phyloP scores from a whole-genome alignment of 208 protist genomes.

The Balamuthia mandrillaris region DNA sequence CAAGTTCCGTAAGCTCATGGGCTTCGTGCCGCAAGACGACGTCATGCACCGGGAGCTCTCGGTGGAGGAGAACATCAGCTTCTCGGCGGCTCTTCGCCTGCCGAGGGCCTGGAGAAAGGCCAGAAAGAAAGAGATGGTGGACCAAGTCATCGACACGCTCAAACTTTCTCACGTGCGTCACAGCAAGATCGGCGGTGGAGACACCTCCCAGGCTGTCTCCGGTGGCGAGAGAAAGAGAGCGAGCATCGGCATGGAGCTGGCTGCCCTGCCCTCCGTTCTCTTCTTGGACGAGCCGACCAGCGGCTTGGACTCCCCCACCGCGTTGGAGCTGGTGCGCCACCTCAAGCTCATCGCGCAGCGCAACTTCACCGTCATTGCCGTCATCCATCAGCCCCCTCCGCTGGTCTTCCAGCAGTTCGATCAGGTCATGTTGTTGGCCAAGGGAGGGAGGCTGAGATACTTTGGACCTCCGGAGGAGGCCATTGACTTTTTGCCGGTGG shows the following conservation, averaged over 20 bases:
- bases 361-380: constrained; percentile 82
- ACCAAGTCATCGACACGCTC: not conserved
- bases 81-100: not conserved
- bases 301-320: constrained; percentile 79
- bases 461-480: constrained; percentile 61
- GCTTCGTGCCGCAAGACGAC: constrained; percentile 32
- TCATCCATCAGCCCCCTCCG: constrained; percentile 86
- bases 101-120: not conserved
- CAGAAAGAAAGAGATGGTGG: not conserved
- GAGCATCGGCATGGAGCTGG: constrained; percentile 59
- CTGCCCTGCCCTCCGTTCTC: constrained; percentile 26
- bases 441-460: constrained; percentile 76
- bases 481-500: not conserved
- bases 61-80: not conserved
- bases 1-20: not conserved
- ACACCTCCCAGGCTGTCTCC: not conserved
- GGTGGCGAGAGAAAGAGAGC: constrained; percentile 55
- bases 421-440: constrained; percentile 81
- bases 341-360: constrained; percentile 69
- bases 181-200: not conserved
- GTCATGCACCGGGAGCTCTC: constrained; percentile 17
- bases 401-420: constrained; percentile 85
- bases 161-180: not conserved
- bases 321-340: constrained; percentile 75
- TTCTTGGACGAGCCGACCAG: constrained; percentile 54